Conservation (phyloP, 2,329 filamentous ascomycete species). For the Macrophomina tecta region DNA sequence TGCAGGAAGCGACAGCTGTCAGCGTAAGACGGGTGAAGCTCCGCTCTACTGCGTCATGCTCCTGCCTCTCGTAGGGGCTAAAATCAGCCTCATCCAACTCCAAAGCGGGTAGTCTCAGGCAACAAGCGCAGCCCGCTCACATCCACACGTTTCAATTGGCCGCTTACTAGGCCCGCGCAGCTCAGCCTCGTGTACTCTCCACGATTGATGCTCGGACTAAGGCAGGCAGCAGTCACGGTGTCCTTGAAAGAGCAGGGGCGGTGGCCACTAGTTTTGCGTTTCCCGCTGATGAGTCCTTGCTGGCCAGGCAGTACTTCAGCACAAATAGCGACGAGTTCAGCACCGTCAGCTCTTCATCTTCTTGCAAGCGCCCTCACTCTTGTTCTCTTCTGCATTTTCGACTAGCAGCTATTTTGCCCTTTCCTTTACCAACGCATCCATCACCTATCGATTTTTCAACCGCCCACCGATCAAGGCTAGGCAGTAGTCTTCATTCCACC, state of each 20-base stretch:
- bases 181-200: slow-evolving; percentile 1
- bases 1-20: slow-evolving; percentile 18
- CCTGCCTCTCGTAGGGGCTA: slow-evolving; percentile 1
- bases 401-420: neutral
- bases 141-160: neutral
- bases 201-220: slow-evolving; percentile 3
- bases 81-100: slow-evolving; percentile 14
- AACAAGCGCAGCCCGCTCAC: neutral
- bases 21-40: neutral
- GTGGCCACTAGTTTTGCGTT: neutral
- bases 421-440: neutral
- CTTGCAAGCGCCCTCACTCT: neutral
- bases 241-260: slow-evolving; percentile 15
- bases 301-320: neutral
- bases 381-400: neutral
- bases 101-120: slow-evolving; percentile 6
- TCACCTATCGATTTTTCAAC: no score
- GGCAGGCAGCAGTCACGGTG: slow-evolving; percentile 20
- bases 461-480: no score
- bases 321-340: neutral
- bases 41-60: neutral
- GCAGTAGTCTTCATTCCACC: neutral
- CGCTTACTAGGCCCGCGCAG: neutral
- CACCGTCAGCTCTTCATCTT: neutral
- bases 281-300: neutral